Base-by-base conservation (phyloP, 2,329 filamentous ascomycete genomes). In the Pestalotiopsis fici region DNA sequence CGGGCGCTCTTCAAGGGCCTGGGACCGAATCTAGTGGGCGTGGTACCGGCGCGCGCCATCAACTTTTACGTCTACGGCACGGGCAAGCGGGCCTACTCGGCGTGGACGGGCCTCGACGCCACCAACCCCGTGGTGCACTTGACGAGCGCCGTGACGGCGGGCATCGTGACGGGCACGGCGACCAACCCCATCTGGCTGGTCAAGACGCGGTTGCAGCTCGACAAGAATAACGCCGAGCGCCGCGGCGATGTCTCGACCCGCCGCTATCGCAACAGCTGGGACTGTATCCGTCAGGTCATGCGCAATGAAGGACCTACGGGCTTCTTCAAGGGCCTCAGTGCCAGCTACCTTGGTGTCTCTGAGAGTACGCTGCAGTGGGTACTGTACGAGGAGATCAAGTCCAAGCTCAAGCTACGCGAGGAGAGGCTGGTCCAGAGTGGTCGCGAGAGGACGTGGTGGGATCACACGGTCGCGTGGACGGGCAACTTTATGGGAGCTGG, bases 131-230 rank as follows among this genome's bases (percentile, higher is more conserved):
- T 88, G 85, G 90, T 97, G 12, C 94, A 97, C 78, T 85, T 97
- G 9, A 83, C 88, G 59, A 91, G 94, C 1, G 95, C 93, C 4
- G 89, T 92, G 1, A 85, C 87, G 18, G 94, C 95, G 1, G 95
- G 95, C 2, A 88, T 98, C 56, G 90, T 91, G 6, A 98, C 95
- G 0, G 93, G 93, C 59, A 98, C 95, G 1, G 93, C 92, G 25
- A 98, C 95, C 47, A 98, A 98, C 79, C 95, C 95, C 1, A 97
- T 98, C 75, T 98, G 95, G 95, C 87, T 98, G 70, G 90, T 98
- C 76, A 98, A 98, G 86, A 98, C 95, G 54, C 86, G 95, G 37
- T 79, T 98, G 73, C 95, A 98, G 81, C 87, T 98, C 39, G 95
- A 98, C 83, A 97, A 95, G 83, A 93, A 93, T 76, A 88, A 90